Conservation (phyloP, 2,329 filamentous ascomycete genomes). For the Ophioceras dolichostomum region DNA sequence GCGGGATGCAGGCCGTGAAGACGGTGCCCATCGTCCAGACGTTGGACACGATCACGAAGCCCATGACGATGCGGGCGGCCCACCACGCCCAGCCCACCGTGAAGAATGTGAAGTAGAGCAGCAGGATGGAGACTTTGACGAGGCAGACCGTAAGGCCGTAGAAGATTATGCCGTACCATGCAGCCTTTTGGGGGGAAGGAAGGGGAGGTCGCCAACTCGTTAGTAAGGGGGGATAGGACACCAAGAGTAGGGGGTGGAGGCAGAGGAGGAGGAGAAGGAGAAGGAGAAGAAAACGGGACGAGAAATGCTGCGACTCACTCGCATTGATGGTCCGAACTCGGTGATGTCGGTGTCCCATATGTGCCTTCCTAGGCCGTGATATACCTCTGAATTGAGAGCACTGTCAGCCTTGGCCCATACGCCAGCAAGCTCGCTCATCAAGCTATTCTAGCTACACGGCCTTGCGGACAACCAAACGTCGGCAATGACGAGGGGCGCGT, state of each 20-base stretch:
- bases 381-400: background rate
- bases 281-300: too few species aligned
- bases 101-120: constrained; percentile 16
- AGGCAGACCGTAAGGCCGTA: constrained; percentile 15
- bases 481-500: too few species aligned
- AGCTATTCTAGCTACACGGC: too few species aligned
- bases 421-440: too few species aligned
- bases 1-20: constrained; percentile 17
- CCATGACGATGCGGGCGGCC: constrained; percentile 13
- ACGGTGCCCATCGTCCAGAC: constrained; percentile 14
- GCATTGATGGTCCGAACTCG: background rate
- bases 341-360: constrained; percentile 1
- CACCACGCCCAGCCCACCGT: constrained; percentile 16
- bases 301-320: too few species aligned
- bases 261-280: constrained; percentile 7
- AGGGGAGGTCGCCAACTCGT: constrained; percentile 6
- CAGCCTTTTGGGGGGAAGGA: too few species aligned
- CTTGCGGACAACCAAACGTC: too few species aligned
- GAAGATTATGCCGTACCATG: constrained; percentile 14
- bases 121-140: constrained; percentile 15
- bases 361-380: constrained; percentile 1
- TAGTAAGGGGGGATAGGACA: constrained; percentile 8
- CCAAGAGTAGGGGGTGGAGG: too few species aligned
- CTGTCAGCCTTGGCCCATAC: too few species aligned
- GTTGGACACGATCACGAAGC: constrained; percentile 12